Conservation (phyloP, 192 early-diverging fungal species). For the Coemansia sp. region DNA sequence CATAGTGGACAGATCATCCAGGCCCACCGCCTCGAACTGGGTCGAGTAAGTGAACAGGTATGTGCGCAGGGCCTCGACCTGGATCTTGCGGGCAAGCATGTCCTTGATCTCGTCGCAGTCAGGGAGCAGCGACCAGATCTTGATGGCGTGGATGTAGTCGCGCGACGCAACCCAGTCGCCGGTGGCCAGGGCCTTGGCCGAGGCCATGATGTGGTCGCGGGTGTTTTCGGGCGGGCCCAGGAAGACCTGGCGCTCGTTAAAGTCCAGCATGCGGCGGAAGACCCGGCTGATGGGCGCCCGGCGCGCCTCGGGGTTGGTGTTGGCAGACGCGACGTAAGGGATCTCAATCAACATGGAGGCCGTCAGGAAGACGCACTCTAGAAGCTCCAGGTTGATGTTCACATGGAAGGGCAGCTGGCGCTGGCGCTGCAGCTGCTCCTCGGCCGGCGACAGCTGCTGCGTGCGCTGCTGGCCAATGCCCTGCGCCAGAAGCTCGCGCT, state of each 20-base stretch:
- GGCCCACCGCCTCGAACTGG: slow-evolving; percentile 82
- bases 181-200: slow-evolving; percentile 80
- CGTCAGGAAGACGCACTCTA: slow-evolving; percentile 95
- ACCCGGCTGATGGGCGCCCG: slow-evolving; percentile 81
- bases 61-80: slow-evolving; percentile 93
- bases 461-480: slow-evolving; percentile 69
- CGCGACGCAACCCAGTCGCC: slow-evolving; percentile 91
- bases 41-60: slow-evolving; percentile 91
- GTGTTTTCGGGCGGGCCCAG: slow-evolving; percentile 97
- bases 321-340: slow-evolving; percentile 83
- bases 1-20: slow-evolving; percentile 79
- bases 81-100: slow-evolving; percentile 86
- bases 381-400: slow-evolving; percentile 97
- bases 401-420: slow-evolving; percentile 99
- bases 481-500: slow-evolving; percentile 94
- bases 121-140: slow-evolving; percentile 91
- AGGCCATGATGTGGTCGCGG: slow-evolving; percentile 97
- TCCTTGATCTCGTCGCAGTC: slow-evolving; percentile 78
- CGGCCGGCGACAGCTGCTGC: slow-evolving; percentile 78
- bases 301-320: slow-evolving; percentile 51
- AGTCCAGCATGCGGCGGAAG: slow-evolving; percentile 91
- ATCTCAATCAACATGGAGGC: slow-evolving; percentile 98
- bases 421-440: slow-evolving; percentile 89
- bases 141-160: slow-evolving; percentile 83
- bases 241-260: slow-evolving; percentile 94